phyloP scores from a whole-genome alignment of 257 asterid species.

The Hygrophila difformis region DNA sequence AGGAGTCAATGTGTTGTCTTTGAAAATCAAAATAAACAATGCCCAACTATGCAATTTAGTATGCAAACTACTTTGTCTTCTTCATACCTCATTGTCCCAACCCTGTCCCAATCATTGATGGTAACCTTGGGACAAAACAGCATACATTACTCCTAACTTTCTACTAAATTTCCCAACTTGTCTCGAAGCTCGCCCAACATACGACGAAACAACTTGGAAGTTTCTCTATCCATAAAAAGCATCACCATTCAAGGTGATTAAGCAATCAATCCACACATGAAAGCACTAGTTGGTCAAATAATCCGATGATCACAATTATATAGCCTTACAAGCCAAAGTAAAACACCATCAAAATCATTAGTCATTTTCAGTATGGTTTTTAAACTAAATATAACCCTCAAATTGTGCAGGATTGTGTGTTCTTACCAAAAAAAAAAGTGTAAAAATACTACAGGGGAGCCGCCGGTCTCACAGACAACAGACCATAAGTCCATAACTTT shows the following conservation, averaged over 20 bases:
- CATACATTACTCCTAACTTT: no score
- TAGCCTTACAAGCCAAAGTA: conserved; percentile 13
- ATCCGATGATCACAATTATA: background rate
- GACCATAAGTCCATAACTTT: no score
- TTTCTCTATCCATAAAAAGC: no score
- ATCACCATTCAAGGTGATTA: conserved; percentile 8
- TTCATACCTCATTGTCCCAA: conserved; percentile 1
- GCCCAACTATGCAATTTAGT: no score
- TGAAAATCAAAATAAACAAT: no score
- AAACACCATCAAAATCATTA: conserved; percentile 14
- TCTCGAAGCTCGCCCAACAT: background rate
- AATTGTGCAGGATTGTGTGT: no score
- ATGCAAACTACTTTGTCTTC: no score
- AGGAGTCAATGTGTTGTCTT: no score
- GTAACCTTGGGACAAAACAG: background rate
- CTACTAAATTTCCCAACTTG: conserved; percentile 6
- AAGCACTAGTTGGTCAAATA: conserved; percentile 22
- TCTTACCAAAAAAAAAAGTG: no score
- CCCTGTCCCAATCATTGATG: background rate
- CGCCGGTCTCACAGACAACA: conserved; percentile 22
- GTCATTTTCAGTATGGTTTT: conserved; percentile 33
- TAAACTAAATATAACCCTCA: background rate
- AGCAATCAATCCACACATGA: conserved; percentile 31
- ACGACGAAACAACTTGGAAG: conserved; percentile 16
- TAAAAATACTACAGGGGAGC: no score